Percentiles rank a stretch among this genome's conserved stretches.
These are phyloP conservation scores for Rhizophagus sp. DNA, from an alignment of 192 early-diverging fungal species.

Conservation along the genomic window DNA sequence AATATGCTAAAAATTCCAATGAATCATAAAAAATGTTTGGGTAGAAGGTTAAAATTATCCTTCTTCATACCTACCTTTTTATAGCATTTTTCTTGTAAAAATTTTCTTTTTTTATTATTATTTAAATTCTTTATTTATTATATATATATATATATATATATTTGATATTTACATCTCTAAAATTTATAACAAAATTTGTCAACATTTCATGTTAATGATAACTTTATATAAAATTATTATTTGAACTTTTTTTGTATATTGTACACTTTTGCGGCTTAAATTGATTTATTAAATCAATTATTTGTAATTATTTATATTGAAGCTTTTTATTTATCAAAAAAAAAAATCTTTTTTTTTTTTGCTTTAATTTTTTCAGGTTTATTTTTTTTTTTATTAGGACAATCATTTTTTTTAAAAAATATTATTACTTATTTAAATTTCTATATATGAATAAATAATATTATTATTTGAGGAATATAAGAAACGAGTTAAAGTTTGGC, in stretches of 20 bases:
- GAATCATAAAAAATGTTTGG: background rate
- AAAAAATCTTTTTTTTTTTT: background rate
- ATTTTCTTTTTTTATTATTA: background rate
- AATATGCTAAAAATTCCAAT: conserved; percentile 27
- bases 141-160: background rate
- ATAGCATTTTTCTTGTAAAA: background rate
- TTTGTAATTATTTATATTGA: background rate
- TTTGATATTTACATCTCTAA: no score
- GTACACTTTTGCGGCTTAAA: background rate
- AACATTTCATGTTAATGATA: background rate
- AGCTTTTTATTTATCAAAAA: background rate
- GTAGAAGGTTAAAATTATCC: background rate
- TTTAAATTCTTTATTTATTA: background rate
- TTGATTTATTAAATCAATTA: background rate
- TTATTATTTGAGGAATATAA: background rate
- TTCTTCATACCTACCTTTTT: no score
- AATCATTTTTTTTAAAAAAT: background rate
- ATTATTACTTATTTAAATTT: no score
- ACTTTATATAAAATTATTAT: no score
- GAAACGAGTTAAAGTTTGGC: conserved; percentile 18
- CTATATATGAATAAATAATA: background rate
- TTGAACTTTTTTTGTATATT: background rate
- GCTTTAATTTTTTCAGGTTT: background rate
- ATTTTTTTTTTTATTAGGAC: background rate
- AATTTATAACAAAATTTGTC: background rate